These are phyloP conservation scores for Petunia hybrid DNA, from an alignment of 305 asterid species.

Conservation along the genomic window DNA sequence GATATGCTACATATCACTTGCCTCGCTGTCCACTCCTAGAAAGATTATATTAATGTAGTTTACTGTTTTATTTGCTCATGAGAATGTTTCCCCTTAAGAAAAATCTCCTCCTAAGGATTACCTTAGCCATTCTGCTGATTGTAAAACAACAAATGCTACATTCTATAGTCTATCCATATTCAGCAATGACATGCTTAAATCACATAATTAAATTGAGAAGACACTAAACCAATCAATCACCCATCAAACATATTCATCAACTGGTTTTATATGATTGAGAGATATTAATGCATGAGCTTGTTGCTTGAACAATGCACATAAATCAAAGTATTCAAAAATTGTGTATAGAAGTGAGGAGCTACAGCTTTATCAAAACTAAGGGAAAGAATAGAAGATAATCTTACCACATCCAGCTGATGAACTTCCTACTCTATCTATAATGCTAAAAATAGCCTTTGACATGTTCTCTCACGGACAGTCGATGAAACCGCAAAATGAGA, in stretches of 20 bases:
- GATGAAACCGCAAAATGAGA: neutral
- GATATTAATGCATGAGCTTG: neutral
- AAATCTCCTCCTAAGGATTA: neutral
- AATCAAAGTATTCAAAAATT: neutral
- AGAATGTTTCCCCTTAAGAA: neutral
- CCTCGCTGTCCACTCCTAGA: neutral
- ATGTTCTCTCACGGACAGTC: slow-evolving; percentile 4
- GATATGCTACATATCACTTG: neutral
- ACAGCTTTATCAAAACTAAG: neutral
- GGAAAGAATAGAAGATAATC: neutral
- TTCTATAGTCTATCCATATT: neutral
- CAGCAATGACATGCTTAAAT: neutral
- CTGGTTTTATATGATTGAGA: neutral
- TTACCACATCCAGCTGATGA: neutral
- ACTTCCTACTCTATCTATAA: slow-evolving; percentile 23
- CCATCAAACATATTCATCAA: neutral
- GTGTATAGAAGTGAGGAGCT: neutral
- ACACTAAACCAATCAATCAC: neutral
- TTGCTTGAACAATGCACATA: neutral
- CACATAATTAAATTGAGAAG: neutral
- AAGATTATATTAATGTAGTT: neutral
- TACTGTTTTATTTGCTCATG: neutral
- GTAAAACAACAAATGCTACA: neutral
- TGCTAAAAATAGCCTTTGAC: neutral
- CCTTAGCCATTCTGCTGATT: neutral